These are phyloP conservation scores for Hydnum rufescens DNA, from an alignment of 768 basidiomycete genomes.

Conservation along the genomic window DNA sequence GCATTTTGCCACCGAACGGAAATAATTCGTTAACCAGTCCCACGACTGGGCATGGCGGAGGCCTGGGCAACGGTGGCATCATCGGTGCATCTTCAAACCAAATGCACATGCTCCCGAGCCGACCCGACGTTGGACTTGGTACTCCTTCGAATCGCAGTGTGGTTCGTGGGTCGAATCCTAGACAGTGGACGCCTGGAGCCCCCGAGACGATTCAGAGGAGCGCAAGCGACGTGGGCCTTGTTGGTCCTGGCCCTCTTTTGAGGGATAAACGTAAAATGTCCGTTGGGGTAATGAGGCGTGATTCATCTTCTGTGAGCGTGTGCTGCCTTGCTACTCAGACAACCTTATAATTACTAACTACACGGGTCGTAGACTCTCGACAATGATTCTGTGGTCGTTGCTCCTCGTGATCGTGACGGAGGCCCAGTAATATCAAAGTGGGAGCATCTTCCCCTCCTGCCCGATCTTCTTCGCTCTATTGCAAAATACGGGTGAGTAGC, in stretches of 20 bases:
- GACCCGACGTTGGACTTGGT: not conserved
- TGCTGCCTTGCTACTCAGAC: not conserved
- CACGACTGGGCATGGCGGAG: not conserved
- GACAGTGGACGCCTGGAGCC: constrained; percentile 72
- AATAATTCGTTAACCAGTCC: not conserved
- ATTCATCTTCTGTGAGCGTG: constrained; percentile 51
- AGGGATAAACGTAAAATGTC: constrained; percentile 10
- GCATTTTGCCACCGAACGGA: too few relatives aligned
- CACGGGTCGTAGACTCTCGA: not conserved
- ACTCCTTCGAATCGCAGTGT: not conserved
- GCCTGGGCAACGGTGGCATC: constrained; percentile 6
- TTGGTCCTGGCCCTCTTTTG: not conserved
- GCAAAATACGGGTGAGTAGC: constrained; percentile 75
- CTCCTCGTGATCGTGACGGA: constrained; percentile 21
- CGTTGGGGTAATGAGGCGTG: constrained; percentile 7
- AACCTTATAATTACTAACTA: not conserved
- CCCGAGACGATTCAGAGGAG: constrained; percentile 37
- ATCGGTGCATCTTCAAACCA: constrained; percentile 1
- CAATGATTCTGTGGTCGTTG: not conserved
- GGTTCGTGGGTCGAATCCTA: constrained; percentile 17
- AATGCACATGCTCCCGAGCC: not conserved
- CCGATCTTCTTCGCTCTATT: constrained; percentile 74
- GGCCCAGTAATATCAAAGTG: constrained; percentile 84
- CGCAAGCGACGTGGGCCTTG: not conserved
- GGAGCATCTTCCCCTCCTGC: constrained; percentile 76